Conservation (phyloP, 306 rosid species). For the Ziziphus jujuba region DNA sequence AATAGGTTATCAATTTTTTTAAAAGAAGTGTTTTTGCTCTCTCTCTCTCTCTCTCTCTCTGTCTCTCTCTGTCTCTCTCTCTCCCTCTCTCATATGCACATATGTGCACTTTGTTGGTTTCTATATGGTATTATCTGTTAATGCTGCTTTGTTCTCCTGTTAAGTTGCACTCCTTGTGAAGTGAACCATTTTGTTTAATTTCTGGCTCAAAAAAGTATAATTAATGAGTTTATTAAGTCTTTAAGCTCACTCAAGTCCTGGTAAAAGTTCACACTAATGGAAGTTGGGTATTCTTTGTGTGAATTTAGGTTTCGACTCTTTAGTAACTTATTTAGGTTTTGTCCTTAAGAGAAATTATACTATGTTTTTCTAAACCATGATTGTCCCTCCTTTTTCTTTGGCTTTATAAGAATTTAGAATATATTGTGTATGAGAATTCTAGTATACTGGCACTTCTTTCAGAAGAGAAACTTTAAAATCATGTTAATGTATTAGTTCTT, state of each 20-base stretch:
- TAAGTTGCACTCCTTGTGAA: neutral
- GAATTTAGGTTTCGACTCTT: neutral
- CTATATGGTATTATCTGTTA: neutral
- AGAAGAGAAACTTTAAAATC: constrained; percentile 7
- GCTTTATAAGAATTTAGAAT: neutral
- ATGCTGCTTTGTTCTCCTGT: neutral
- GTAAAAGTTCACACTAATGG: neutral
- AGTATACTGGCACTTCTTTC: constrained; percentile 8
- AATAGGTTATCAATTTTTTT: too few species aligned
- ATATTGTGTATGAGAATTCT: constrained; percentile 2
- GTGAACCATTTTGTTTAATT: neutral
- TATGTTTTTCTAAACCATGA: neutral
- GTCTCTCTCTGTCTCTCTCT: neutral
- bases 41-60: too few species aligned
- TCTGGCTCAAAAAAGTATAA: too few species aligned
- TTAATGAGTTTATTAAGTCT: neutral
- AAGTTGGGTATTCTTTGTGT: neutral
- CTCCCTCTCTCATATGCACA: too few species aligned
- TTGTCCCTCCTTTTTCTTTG: neutral
- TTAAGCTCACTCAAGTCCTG: neutral
- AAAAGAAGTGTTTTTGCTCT: neutral
- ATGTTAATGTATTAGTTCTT: constrained; percentile 12
- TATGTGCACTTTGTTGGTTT: neutral
- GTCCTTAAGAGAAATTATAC: neutral
- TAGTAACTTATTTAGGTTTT: neutral